Conservation (phyloP, 192 early-diverging fungal species). For the Backusella parvicylindrica region DNA sequence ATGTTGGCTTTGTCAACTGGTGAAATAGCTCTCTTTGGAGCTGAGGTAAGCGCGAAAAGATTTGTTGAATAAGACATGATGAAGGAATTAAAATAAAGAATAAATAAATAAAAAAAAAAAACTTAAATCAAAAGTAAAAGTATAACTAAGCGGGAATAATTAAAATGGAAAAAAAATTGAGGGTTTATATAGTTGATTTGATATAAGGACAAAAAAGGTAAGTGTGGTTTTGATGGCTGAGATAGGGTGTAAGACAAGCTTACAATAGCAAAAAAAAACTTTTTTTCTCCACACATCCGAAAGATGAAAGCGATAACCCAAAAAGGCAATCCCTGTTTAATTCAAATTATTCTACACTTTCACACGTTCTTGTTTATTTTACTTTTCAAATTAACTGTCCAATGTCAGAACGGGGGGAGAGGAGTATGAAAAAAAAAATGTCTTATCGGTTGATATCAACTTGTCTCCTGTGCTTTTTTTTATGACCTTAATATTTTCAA, state of each 20-base stretch:
- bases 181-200: conserved; percentile 5
- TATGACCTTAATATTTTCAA: not conserved
- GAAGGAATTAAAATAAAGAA: too few species aligned
- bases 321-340: conserved; percentile 13
- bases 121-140: not conserved
- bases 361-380: conserved; percentile 12
- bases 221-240: conserved; percentile 26
- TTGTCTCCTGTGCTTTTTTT: not conserved
- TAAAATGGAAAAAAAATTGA: not conserved
- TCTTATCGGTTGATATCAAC: conserved; percentile 24
- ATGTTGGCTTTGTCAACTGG: conserved; percentile 31
- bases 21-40: conserved; percentile 18
- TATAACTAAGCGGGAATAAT: not conserved
- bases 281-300: conserved; percentile 27
- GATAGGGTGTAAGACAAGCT: conserved; percentile 26
- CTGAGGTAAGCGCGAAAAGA: conserved; percentile 7
- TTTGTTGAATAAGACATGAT: not conserved
- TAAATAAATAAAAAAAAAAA: not conserved
- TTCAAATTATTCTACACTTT: not conserved
- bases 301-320: conserved; percentile 24
- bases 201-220: not conserved
- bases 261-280: conserved; percentile 19
- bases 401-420: not conserved
- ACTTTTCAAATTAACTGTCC: conserved; percentile 2
- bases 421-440: not conserved